These are phyloP conservation scores for Kodamaea sp. DNA, from an alignment of 1,139 yeast species.

Conservation along the genomic window DNA sequence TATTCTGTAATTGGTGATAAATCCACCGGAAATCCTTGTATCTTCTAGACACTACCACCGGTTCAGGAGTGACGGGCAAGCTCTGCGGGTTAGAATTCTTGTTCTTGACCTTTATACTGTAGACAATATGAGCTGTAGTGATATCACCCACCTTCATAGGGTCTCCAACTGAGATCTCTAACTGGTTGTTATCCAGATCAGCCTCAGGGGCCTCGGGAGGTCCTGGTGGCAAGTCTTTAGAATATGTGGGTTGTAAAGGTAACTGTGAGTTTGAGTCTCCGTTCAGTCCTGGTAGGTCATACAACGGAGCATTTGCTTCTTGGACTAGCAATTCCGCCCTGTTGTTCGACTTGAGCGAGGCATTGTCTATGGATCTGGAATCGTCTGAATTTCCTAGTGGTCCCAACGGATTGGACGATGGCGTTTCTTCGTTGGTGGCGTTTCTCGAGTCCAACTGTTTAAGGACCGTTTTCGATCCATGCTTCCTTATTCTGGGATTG, in stretches of 20 bases:
- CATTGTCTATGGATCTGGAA: constrained; percentile 15
- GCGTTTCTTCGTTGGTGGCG: constrained; percentile 3
- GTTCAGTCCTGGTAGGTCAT: constrained; percentile 31
- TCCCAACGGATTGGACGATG: constrained; percentile 33
- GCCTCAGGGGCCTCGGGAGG: background rate
- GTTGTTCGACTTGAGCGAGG: constrained; percentile 17
- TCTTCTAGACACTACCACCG: constrained; percentile 65
- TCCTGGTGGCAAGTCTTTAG: constrained; percentile 1
- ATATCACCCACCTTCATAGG: constrained; percentile 92
- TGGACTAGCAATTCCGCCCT: constrained; percentile 24
- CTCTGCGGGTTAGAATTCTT: constrained; percentile 24
- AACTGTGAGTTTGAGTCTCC: background rate
- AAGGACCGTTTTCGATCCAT: constrained; percentile 30
- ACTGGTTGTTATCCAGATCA: constrained; percentile 21
- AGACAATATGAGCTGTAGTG: constrained; percentile 85
- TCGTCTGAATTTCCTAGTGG: constrained; percentile 36
- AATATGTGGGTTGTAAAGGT: background rate
- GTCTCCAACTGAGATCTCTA: constrained; percentile 80
- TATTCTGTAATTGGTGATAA: constrained; percentile 81
- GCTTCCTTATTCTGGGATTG: constrained; percentile 44
- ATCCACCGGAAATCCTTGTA: constrained; percentile 87
- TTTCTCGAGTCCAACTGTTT: constrained; percentile 27
- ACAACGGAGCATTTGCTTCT: constrained; percentile 50
- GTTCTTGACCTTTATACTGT: constrained; percentile 67
- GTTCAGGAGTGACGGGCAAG: constrained; percentile 25